These are phyloP conservation scores for Alternaria rosae DNA, from an alignment of 2,329 filamentous ascomycete species.

Conservation along the genomic window DNA sequence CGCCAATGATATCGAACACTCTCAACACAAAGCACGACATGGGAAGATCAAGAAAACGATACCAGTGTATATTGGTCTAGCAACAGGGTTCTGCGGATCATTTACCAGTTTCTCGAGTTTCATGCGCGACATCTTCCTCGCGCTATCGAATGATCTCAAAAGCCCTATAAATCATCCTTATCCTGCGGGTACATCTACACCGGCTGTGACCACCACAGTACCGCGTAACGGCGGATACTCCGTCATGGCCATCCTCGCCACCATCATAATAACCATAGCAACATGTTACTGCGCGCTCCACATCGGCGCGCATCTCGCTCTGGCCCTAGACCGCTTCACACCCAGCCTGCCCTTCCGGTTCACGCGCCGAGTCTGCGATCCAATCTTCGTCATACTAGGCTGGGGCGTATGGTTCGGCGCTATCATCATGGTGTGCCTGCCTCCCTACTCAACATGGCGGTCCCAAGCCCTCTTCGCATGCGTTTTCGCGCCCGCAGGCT, in stretches of 20 bases:
- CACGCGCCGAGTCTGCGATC: constrained; percentile 70
- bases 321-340: constrained; percentile 63
- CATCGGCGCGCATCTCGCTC: constrained; percentile 77
- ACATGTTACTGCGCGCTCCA: constrained; percentile 74
- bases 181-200: constrained; percentile 34
- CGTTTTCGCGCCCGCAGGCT: constrained; percentile 83
- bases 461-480: constrained; percentile 77
- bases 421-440: constrained; percentile 73
- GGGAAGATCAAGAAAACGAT: constrained; percentile 78
- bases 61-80: constrained; percentile 84
- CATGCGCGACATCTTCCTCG: constrained; percentile 79
- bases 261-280: constrained; percentile 75
- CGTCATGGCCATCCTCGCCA: constrained; percentile 79
- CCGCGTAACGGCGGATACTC: constrained; percentile 77
- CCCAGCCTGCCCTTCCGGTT: constrained; percentile 67
- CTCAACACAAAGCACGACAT: constrained; percentile 37
- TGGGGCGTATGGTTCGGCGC: constrained; percentile 81
- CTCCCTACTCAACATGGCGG: constrained; percentile 76
- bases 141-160: constrained; percentile 76
- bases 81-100: constrained; percentile 87
- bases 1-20: background rate
- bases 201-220: constrained; percentile 42
- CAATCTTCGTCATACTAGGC: constrained; percentile 67
- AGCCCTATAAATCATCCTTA: constrained; percentile 55
- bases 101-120: constrained; percentile 92